Conservation (phyloP, 2,329 filamentous ascomycete species). For the Fusarium kyushuense region DNA sequence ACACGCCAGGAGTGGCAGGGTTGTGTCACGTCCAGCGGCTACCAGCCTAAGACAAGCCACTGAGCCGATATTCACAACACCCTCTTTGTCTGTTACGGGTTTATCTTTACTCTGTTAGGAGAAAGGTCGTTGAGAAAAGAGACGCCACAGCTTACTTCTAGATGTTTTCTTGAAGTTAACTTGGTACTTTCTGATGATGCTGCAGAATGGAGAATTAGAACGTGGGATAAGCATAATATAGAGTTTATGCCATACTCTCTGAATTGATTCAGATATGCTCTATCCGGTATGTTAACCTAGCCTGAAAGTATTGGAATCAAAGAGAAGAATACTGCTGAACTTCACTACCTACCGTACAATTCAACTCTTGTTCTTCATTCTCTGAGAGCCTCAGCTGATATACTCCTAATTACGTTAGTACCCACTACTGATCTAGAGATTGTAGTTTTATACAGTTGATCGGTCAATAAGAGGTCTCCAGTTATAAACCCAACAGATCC, state of each 20-base stretch:
- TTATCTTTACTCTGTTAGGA: constrained; percentile 12
- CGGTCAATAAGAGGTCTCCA: background rate
- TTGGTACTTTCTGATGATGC: background rate
- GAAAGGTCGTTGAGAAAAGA: background rate
- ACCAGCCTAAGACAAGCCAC: constrained; percentile 26
- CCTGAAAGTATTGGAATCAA: too few species aligned
- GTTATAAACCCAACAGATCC: constrained; percentile 32
- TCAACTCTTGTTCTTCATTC: background rate
- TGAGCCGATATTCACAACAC: constrained; percentile 3
- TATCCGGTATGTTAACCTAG: too few species aligned
- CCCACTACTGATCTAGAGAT: too few species aligned
- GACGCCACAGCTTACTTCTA: constrained; percentile 20
- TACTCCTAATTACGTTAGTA: background rate
- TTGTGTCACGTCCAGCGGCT: constrained; percentile 30
- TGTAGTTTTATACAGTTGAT: background rate
- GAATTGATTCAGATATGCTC: background rate
- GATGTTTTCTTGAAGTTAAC: background rate
- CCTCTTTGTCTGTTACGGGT: constrained; percentile 22
- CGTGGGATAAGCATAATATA: background rate
- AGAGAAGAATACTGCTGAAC: too few species aligned
- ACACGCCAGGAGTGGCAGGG: constrained; percentile 34
- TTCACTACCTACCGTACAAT: background rate
- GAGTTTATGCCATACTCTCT: background rate
- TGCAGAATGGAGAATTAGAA: background rate
- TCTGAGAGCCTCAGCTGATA: background rate